These are phyloP conservation scores for Colletotrichum endophyticum DNA, from an alignment of 2,329 filamentous ascomycete species.

Conservation along the genomic window DNA sequence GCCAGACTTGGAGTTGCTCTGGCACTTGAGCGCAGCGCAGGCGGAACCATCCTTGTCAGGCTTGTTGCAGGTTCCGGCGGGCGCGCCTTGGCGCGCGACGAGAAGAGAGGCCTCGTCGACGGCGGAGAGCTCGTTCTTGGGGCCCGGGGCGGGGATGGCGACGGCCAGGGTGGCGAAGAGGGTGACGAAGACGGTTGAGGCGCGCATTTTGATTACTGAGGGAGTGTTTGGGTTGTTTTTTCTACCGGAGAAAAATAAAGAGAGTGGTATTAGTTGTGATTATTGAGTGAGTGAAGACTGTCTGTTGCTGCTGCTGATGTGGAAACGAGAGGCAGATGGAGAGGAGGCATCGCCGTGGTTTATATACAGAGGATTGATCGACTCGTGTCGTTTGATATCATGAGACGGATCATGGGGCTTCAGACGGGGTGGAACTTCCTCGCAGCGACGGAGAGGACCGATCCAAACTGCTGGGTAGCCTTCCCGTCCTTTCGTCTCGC, in stretches of 20 bases:
- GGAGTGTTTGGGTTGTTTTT: neutral
- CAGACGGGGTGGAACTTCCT: neutral
- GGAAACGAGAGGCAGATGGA: too few species aligned
- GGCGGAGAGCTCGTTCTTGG: neutral
- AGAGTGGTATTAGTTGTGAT: neutral
- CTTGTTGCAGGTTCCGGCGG: neutral
- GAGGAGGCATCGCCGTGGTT: neutral
- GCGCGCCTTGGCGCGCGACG: neutral
- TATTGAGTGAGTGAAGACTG: neutral
- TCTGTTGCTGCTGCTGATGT: neutral
- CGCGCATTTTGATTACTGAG: neutral
- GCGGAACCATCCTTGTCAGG: neutral
- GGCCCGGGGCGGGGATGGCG: neutral
- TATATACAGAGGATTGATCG: neutral
- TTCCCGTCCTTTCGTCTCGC: neutral
- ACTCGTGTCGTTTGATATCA: neutral
- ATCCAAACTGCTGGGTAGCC: neutral
- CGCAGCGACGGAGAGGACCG: neutral
- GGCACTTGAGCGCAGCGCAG: neutral
- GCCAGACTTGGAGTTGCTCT: neutral
- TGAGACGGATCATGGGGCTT: neutral
- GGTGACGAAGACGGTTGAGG: neutral
- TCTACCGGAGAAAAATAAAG: neutral
- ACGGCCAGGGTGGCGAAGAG: slow-evolving; percentile 5
- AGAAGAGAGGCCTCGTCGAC: neutral